Percentiles rank a stretch among this genome's conserved stretches.
Conservation (phyloP, 805 yeast species). For the Myxozyma neotropica region DNA sequence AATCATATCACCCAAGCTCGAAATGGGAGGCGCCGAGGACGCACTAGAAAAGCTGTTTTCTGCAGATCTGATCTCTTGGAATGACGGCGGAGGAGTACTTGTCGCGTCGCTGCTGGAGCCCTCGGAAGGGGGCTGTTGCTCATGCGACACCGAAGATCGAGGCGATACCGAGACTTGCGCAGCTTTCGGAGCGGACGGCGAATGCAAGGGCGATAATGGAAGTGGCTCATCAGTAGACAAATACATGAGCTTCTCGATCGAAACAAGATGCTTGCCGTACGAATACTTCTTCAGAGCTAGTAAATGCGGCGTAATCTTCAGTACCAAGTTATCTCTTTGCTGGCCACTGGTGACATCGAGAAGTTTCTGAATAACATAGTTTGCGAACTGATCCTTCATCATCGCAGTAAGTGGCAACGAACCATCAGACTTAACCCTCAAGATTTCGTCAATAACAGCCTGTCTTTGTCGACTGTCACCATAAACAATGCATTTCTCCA, state of each 20-base stretch:
- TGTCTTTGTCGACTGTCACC: conserved; percentile 67
- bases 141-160: conserved; percentile 9
- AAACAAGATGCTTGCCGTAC: conserved; percentile 67
- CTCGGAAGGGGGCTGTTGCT: neutral
- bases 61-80: conserved; percentile 16
- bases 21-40: conserved; percentile 9
- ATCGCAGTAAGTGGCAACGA: conserved; percentile 61
- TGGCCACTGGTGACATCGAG: conserved; percentile 76
- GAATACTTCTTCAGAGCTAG: conserved; percentile 68
- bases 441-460: conserved; percentile 64
- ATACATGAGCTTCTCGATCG: conserved; percentile 33
- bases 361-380: conserved; percentile 93
- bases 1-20: neutral
- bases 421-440: conserved; percentile 44
- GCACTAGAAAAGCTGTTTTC: conserved; percentile 20
- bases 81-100: conserved; percentile 19
- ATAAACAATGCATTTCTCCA: conserved; percentile 84
- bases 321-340: conserved; percentile 69
- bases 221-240: conserved; percentile 19
- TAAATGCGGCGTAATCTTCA: conserved; percentile 77
- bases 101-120: conserved; percentile 9
- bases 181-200: conserved; percentile 2
- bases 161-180: conserved; percentile 4
- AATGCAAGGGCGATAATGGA: neutral
- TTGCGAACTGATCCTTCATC: conserved; percentile 98